Percentiles rank a stretch among this genome's conserved stretches.
Conservation (phyloP, 805 yeast species). For the Lachancea meyersii region DNA sequence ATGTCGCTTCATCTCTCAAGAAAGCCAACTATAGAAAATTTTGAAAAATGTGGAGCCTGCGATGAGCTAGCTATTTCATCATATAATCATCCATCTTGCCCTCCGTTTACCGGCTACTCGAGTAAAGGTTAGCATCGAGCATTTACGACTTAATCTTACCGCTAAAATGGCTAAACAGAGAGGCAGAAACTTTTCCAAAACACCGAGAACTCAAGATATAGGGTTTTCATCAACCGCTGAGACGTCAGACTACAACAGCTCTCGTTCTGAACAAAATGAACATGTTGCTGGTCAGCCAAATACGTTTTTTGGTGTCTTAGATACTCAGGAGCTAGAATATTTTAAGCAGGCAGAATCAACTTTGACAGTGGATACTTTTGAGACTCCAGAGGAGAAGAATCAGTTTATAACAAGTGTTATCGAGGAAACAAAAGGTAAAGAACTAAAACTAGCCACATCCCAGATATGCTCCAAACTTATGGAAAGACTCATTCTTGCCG, state of each 20-base stretch:
- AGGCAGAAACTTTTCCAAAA: constrained; percentile 38
- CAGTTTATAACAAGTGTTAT: constrained; percentile 73
- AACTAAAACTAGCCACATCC: constrained; percentile 84
- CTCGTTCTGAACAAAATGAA: neutral
- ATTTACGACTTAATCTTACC: neutral
- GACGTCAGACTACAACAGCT: neutral
- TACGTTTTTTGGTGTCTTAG: constrained; percentile 82
- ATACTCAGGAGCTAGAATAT: constrained; percentile 77
- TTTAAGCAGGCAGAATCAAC: constrained; percentile 90
- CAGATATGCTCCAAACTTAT: constrained; percentile 90
- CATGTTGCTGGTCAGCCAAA: constrained; percentile 23
- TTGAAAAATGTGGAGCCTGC: constrained; percentile 13
- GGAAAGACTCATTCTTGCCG: constrained; percentile 73
- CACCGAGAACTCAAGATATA: constrained; percentile 15
- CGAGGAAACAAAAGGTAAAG: constrained; percentile 84
- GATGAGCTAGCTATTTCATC: constrained; percentile 16
- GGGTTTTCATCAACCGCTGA: neutral
- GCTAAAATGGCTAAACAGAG: constrained; percentile 30
- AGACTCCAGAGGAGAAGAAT: constrained; percentile 57
- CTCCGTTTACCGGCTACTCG: too few relatives aligned
- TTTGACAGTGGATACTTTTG: constrained; percentile 69
- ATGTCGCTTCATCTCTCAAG: neutral
- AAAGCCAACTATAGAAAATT: neutral
- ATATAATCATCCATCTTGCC: too few relatives aligned
- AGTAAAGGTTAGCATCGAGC: too few relatives aligned